Evolutionary conservation across 2,329 filamentous ascomycete species (phyloP).

Genomic region (Pseudocercospora fijiensis): DNA sequence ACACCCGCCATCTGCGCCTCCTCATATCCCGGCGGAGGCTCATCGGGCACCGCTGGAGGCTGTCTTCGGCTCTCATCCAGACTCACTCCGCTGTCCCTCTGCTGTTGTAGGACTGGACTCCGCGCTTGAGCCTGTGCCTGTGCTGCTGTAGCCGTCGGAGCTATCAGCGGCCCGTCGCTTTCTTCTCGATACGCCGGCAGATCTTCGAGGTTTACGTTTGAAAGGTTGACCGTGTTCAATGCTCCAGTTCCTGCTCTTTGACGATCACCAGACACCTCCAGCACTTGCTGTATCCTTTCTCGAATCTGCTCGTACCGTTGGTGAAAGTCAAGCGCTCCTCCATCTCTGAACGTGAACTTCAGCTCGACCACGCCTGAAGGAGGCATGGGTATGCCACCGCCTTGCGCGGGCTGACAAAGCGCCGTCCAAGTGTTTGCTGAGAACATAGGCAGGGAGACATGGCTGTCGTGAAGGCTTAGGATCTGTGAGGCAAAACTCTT

Average conservation of each 20-base stretch:
- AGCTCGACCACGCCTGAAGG: constrained; percentile 72
- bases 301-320: constrained; percentile 78
- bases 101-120: constrained; percentile 20
- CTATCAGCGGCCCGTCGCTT: constrained; percentile 42
- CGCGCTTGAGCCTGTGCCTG: constrained; percentile 26
- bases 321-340: constrained; percentile 91
- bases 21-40: constrained; percentile 88
- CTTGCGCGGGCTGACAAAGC: constrained; percentile 73
- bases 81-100: constrained; percentile 24
- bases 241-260: constrained; percentile 15
- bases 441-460: constrained; percentile 85
- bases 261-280: constrained; percentile 63
- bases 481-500: constrained; percentile 89
- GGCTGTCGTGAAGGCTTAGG: constrained; percentile 81
- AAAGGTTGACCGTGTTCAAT: constrained; percentile 49
- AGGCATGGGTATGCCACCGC: constrained; percentile 75
- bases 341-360: constrained; percentile 88
- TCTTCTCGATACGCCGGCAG: constrained; percentile 79
- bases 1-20: constrained; percentile 82
- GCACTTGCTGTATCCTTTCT: constrained; percentile 76
- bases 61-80: constrained; percentile 25
- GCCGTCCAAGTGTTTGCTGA: constrained; percentile 89
- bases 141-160: constrained; percentile 40
- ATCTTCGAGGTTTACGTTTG: constrained; percentile 76
- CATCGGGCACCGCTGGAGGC: constrained; percentile 50